Evolutionary conservation across 495 filamentous ascomycete genomes (phyloP), one percentile per base, ranked within the genome.

Genomic region (Baudoinia panamericana): DNA sequence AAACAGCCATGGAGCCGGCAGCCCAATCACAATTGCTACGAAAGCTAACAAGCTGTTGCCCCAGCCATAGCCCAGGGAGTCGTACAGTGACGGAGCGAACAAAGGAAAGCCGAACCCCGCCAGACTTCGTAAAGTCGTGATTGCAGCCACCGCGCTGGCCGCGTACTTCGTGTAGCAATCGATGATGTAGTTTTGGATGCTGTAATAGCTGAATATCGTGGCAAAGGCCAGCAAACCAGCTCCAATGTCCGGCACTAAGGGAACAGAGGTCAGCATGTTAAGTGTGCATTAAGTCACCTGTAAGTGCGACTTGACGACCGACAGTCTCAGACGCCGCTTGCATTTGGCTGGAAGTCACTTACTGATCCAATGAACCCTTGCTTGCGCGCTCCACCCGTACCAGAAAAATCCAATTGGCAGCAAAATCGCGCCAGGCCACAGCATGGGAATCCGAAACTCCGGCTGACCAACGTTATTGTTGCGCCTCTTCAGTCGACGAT

Each of bases 91-190:
- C 2, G 75, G 78, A 5, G 78, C 78, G 43, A 83, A 84, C 4
- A 87, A 63, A 19, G 82, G 81, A 37, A 87, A 84, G 13, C 65
- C 70, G 45, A 84, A 83, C 2, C 78, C 80, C 2, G 72, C 70
- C 9, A 83, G 30, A 16, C 64, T 72, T 12, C 82, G 65, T 45
- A 84, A 48, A 10, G 80, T 66, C 1, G 71, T 67, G 1, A 63
- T 64, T 3, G 82, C 78, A 0, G 67, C 75, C 5, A 82, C 46
- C 1, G 79, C 83, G 45, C 70, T 76, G 7, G 82, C 81, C 8
- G 80, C 78, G 53, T 71, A 87, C 10, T 66, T 66, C 20, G 71
- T 73, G 55, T 84, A 85, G 5, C 72, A 54, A 51, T 88, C 82
- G 19, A 84, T 70, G 33, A 82, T 58, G 51, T 80, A 87, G 5